These are phyloP conservation scores for Calvatia gigantea DNA, from an alignment of 768 basidiomycete genomes.

Conservation along the genomic window DNA sequence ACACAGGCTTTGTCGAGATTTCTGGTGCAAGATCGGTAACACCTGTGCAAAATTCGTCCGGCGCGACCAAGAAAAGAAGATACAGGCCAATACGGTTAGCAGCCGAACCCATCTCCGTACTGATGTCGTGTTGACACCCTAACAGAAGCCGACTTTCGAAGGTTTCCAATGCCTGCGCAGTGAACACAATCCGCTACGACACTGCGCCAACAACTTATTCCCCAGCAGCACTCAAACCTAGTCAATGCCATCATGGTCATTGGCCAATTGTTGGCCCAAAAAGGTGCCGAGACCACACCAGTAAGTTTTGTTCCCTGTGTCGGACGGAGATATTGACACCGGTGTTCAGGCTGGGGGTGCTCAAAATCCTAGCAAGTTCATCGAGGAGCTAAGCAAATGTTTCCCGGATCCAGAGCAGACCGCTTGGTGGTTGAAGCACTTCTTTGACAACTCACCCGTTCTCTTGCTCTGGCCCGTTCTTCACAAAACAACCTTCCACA, in stretches of 20 bases:
- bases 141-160: not conserved
- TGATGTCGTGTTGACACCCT: not conserved
- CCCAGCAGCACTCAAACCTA: not conserved
- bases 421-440: conserved; percentile 14
- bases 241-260: not conserved
- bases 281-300: not conserved
- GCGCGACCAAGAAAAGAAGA: conserved; percentile 13
- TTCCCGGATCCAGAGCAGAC: conserved; percentile 17
- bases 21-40: not conserved
- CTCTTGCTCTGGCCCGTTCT: conserved; percentile 16
- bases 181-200: not conserved
- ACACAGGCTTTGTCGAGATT: not conserved
- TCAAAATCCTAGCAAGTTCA: not conserved
- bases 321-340: no score
- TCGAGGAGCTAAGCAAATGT: conserved; percentile 13
- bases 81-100: conserved; percentile 15
- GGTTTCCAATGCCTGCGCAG: not conserved
- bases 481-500: conserved; percentile 15
- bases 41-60: not conserved
- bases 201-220: not conserved
- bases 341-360: not conserved
- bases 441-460: conserved; percentile 16
- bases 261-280: not conserved
- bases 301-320: not conserved
- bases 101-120: not conserved